A percentile compares a stretch with the other conserved stretches of the same genome.
Evolutionary conservation across 2,329 filamentous ascomycete species (phyloP).

Genomic region (Epichloe sibirici): DNA sequence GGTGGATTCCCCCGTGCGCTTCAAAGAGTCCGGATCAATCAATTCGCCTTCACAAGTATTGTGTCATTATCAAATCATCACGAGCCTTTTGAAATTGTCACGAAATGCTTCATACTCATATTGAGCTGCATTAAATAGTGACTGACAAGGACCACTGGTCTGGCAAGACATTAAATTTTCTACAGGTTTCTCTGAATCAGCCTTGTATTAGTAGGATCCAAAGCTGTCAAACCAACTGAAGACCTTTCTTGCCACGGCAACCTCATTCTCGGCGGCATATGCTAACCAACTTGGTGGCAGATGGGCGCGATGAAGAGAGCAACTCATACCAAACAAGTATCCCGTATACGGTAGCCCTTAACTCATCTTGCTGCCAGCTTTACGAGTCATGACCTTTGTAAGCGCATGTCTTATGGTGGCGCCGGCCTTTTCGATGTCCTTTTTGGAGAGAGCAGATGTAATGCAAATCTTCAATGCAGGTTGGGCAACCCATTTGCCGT

Average conservation of each 20-base stretch:
- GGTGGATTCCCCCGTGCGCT: too few relatives aligned
- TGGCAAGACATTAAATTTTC: not conserved
- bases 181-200: not conserved
- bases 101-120: not conserved
- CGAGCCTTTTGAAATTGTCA: not conserved
- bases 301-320: not conserved
- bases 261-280: not conserved
- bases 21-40: too few relatives aligned
- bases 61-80: too few relatives aligned
- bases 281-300: not conserved
- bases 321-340: not conserved
- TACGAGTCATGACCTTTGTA: conserved; percentile 73
- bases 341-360: not conserved
- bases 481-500: conserved; percentile 55
- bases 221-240: not conserved
- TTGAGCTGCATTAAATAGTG: not conserved
- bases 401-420: conserved; percentile 81
- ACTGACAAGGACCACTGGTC: not conserved
- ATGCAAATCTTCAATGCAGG: conserved; percentile 87
- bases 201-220: not conserved
- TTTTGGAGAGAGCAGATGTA: conserved; percentile 76
- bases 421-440: conserved; percentile 92
- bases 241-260: not conserved
- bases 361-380: conserved; percentile 31
- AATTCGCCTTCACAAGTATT: too few relatives aligned